phyloP scores from a whole-genome alignment of 176 grass and related monocot species.

The Musa schizocarpa region DNA sequence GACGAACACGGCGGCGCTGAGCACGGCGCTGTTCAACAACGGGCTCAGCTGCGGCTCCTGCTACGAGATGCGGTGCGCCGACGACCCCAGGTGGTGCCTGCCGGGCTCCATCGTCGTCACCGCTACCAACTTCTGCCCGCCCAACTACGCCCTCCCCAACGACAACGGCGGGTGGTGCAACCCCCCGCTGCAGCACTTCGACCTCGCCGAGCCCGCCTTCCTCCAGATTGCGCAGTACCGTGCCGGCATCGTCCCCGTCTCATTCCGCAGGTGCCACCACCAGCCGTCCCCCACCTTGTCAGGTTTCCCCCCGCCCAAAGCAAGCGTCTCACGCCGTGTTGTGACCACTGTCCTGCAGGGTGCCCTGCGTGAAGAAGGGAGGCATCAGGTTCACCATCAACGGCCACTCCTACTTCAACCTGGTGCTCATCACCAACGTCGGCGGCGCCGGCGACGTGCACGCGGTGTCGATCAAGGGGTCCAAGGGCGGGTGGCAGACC shows the following conservation, averaged over 20 bases:
- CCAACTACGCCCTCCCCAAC: conserved; percentile 50
- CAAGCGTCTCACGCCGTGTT: too few species aligned
- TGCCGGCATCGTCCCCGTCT: conserved; percentile 68
- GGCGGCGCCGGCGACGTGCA: conserved; percentile 46
- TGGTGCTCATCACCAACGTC: conserved; percentile 79
- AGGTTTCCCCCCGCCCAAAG: background rate
- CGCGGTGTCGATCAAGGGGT: conserved; percentile 42
- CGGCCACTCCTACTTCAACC: conserved; percentile 81
- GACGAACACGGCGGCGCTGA: conserved; percentile 39
- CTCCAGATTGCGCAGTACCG: conserved; percentile 47
- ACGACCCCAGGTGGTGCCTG: conserved; percentile 38
- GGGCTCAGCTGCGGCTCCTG: conserved; percentile 69
- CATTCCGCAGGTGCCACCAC: conserved; percentile 32
- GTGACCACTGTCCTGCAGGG: conserved; percentile 15
- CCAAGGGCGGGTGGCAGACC: conserved; percentile 32
- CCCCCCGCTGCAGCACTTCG: conserved; percentile 67
- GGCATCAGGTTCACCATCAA: conserved; percentile 70
- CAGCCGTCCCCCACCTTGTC: too few species aligned
- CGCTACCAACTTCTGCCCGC: conserved; percentile 73
- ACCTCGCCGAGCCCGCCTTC: conserved; percentile 62
- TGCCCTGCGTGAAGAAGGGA: conserved; percentile 47
- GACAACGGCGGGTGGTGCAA: conserved; percentile 75
- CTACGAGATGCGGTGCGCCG: conserved; percentile 46
- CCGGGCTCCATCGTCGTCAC: conserved; percentile 47
- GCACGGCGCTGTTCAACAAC: conserved; percentile 35